Conservation (phyloP, 2,329 filamentous ascomycete species). For the Beauveria sp. region DNA sequence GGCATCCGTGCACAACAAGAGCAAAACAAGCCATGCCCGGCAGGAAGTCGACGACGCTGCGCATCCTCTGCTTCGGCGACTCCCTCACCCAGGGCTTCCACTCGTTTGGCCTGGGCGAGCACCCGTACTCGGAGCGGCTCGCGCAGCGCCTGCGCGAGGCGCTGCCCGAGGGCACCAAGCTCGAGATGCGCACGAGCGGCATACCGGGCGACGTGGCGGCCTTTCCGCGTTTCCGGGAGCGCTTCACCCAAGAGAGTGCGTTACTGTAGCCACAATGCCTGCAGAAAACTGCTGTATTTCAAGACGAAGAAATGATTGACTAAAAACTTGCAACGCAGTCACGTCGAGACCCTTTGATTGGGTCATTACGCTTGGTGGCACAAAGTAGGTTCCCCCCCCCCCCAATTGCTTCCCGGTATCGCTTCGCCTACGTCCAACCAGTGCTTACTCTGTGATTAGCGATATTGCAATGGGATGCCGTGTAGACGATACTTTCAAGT, state of each 20-base stretch:
- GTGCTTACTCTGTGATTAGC: conserved; percentile 20
- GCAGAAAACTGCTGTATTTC: too few relatives aligned
- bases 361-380: conserved; percentile 56
- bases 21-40: conserved; percentile 17
- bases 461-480: conserved; percentile 40
- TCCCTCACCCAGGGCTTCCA: conserved; percentile 54
- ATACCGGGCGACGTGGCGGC: conserved; percentile 43
- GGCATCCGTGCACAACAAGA: too few relatives aligned
- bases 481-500: conserved; percentile 38
- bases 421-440: too few relatives aligned
- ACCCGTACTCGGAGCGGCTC: conserved; percentile 48
- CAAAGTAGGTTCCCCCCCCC: conserved; percentile 39
- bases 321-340: not conserved
- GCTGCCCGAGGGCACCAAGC: conserved; percentile 31
- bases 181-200: conserved; percentile 43
- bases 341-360: conserved; percentile 40
- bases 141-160: conserved; percentile 37
- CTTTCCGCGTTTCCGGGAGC: conserved; percentile 22
- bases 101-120: conserved; percentile 30
- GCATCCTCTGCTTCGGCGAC: conserved; percentile 58
- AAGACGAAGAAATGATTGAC: not conserved
- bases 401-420: not conserved
- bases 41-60: conserved; percentile 26
- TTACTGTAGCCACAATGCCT: not conserved
- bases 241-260: conserved; percentile 31